Conservation (phyloP, 2,329 filamentous ascomycete genomes). For the Neonectria neomacrospora region DNA sequence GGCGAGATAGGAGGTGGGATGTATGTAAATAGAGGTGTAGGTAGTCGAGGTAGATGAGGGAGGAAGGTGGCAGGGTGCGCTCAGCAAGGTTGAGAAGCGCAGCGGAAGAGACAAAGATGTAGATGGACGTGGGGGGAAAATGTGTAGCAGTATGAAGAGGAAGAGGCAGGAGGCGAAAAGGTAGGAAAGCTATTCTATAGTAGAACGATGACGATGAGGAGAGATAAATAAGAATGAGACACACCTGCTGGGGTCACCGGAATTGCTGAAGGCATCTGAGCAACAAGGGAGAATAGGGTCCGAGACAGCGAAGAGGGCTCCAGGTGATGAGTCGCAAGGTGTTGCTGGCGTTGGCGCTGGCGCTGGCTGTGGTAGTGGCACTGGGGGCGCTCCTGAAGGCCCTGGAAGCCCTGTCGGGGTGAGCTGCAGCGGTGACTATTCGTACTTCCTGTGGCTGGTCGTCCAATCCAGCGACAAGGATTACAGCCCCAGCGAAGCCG, state of each 20-base stretch:
- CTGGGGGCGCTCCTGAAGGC: slow-evolving; percentile 12
- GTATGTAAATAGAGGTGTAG: neutral
- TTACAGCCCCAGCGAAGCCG: slow-evolving; percentile 38
- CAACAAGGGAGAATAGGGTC: slow-evolving; percentile 36
- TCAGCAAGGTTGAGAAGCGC: neutral
- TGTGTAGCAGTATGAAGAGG: slow-evolving; percentile 10
- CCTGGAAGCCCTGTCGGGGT: slow-evolving; percentile 20
- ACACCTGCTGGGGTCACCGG: slow-evolving; percentile 44
- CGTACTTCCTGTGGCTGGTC: slow-evolving; percentile 33
- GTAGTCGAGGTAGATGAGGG: slow-evolving; percentile 13
- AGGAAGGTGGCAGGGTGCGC: slow-evolving; percentile 18
- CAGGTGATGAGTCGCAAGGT: slow-evolving; percentile 34
- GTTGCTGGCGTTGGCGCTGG: slow-evolving; percentile 22
- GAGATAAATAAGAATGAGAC: slow-evolving; percentile 30
- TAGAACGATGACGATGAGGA: slow-evolving; percentile 20
- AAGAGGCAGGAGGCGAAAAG: slow-evolving; percentile 34
- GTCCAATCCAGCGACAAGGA: slow-evolving; percentile 37
- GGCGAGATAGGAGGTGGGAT: slow-evolving; percentile 18
- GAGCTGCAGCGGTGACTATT: slow-evolving; percentile 18
- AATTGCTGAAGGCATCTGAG: slow-evolving; percentile 47
- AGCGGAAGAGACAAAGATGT: slow-evolving; percentile 13
- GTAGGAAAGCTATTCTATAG: slow-evolving; percentile 4
- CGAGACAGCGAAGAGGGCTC: slow-evolving; percentile 23
- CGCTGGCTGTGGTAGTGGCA: neutral
- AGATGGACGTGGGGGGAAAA: slow-evolving; percentile 32